A percentile compares a stretch with the other conserved stretches of the same genome.
Evolutionary conservation across 208 protist genomes (phyloP).

Genomic region (Angomonas ambiguus): DNA sequence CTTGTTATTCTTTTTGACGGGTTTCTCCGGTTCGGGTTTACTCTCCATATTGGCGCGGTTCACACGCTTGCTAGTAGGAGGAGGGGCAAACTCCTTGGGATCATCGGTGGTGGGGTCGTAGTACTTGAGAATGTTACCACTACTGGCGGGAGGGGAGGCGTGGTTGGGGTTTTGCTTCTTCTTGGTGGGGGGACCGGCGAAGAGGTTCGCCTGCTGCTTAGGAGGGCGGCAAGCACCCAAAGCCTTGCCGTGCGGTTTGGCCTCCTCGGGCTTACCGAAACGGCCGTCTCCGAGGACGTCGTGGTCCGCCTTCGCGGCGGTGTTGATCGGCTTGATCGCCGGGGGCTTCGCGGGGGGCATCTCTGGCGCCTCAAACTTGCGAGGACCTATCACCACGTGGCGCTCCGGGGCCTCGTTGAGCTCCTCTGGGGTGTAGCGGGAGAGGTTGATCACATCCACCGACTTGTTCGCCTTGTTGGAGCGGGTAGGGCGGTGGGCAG

Average conservation of each 20-base stretch:
- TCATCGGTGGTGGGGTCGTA: conserved; percentile 58
- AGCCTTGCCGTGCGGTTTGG: conserved; percentile 31
- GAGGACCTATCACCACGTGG: conserved; percentile 43
- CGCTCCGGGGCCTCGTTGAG: conserved; percentile 50
- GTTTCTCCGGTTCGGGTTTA: conserved; percentile 12
- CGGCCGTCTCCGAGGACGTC: conserved; percentile 74
- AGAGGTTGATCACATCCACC: conserved; percentile 69
- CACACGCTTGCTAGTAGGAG: conserved; percentile 7
- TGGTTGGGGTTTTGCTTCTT: not conserved
- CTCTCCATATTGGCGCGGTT: conserved; percentile 43
- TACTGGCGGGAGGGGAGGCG: conserved; percentile 1
- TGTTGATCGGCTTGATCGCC: conserved; percentile 50
- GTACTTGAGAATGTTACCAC: conserved; percentile 41
- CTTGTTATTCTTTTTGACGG: not conserved
- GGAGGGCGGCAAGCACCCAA: conserved; percentile 40
- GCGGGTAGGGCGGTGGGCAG: conserved; percentile 13
- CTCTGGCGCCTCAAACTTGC: conserved; percentile 40
- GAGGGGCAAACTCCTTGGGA: conserved; percentile 23
- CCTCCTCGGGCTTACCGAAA: conserved; percentile 39
- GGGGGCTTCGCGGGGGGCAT: conserved; percentile 39
- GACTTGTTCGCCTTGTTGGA: conserved; percentile 64
- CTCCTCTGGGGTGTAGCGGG: conserved; percentile 53
- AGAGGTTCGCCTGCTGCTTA: conserved; percentile 37
- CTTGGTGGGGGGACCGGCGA: conserved; percentile 14
- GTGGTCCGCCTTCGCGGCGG: conserved; percentile 61